These are phyloP conservation scores for Erythrophleum fordii DNA, from an alignment of 306 rosid genomes.

Conservation along the genomic window DNA sequence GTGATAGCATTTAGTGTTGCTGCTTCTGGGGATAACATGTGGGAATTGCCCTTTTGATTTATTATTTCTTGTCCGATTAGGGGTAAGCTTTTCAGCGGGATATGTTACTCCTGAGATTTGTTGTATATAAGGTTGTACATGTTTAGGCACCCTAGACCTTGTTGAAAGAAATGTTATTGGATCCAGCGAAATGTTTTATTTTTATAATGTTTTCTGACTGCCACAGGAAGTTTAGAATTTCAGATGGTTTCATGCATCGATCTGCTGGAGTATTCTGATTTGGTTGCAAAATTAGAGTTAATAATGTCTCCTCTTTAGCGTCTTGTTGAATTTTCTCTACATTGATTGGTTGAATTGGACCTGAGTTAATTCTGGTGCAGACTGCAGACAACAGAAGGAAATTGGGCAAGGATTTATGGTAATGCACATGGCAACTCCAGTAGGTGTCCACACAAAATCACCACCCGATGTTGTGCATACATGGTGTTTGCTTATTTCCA, in stretches of 20 bases:
- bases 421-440: not conserved
- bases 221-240: not conserved
- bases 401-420: not conserved
- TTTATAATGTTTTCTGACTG: not conserved
- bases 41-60: conserved; percentile 1
- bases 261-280: not conserved
- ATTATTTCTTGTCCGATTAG: conserved; percentile 24
- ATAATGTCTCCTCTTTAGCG: no score
- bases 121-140: conserved; percentile 28
- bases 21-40: conserved; percentile 30
- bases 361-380: not conserved
- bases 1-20: conserved; percentile 12
- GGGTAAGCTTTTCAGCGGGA: conserved; percentile 25
- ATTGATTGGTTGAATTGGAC: not conserved
- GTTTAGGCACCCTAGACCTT: conserved; percentile 4
- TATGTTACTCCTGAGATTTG: conserved; percentile 7
- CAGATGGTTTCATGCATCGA: not conserved
- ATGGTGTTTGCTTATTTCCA: not conserved
- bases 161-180: conserved; percentile 4
- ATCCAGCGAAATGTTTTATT: not conserved
- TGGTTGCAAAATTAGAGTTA: not conserved
- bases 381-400: not conserved
- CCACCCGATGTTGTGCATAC: no score
- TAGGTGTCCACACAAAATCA: not conserved
- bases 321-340: not conserved